These are phyloP conservation scores for Saccharomycopsis lassenensis DNA, from an alignment of 805 yeast species.

Conservation along the genomic window DNA sequence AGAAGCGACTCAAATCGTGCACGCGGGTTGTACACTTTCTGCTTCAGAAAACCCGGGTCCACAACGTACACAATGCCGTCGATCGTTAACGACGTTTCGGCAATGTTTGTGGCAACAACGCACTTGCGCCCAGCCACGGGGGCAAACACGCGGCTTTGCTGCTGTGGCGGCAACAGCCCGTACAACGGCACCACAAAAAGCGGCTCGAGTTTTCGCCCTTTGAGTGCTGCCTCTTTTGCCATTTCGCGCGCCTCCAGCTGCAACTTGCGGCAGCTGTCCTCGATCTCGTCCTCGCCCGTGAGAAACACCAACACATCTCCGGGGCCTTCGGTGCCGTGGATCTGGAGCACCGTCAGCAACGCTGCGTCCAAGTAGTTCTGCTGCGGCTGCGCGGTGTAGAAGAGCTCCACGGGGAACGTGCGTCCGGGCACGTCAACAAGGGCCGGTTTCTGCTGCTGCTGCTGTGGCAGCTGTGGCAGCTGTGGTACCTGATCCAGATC, in stretches of 20 bases:
- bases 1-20: slow-evolving; percentile 88
- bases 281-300: slow-evolving; percentile 97
- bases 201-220: slow-evolving; percentile 87
- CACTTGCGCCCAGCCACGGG: slow-evolving; percentile 85
- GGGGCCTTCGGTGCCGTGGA: slow-evolving; percentile 90
- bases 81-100: slow-evolving; percentile 94
- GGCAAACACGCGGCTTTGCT: slow-evolving; percentile 85
- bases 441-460: no score
- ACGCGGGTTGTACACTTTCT: slow-evolving; percentile 93
- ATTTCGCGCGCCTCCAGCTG: slow-evolving; percentile 82
- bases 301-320: slow-evolving; percentile 83
- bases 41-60: slow-evolving; percentile 95
- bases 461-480: no score
- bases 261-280: slow-evolving; percentile 88
- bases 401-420: slow-evolving; percentile 94
- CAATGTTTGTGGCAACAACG: slow-evolving; percentile 87
- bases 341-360: slow-evolving; percentile 87
- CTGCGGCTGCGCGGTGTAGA: slow-evolving; percentile 94
- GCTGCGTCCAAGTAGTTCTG: slow-evolving; percentile 93
- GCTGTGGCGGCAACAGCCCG: slow-evolving; percentile 93
- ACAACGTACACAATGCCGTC: slow-evolving; percentile 97
- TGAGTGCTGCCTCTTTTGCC: slow-evolving; percentile 79
- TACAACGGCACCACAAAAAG: slow-evolving; percentile 82
- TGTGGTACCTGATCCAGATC: no score
- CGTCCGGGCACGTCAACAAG: slow-evolving; percentile 94